Base-by-base conservation (phyloP, 2,329 filamentous ascomycete genomes). In the Microcyclosporella mali region DNA sequence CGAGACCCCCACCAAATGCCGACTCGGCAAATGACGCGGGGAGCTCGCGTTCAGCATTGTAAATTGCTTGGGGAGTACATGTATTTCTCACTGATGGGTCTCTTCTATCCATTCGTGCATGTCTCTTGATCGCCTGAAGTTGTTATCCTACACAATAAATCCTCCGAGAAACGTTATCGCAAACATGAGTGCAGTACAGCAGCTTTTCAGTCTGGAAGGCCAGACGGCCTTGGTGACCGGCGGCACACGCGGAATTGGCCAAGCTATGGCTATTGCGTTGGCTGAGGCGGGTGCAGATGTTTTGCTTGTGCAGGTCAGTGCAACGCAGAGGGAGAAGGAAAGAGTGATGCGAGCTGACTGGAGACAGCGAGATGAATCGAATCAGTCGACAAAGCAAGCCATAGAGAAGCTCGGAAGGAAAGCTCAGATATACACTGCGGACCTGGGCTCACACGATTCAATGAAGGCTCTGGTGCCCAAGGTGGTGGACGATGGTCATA, bases 351-450 rank as follows among this genome's bases (percentile, higher is more conserved):
- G n/a, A 16, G 28, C 46, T 49, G 17, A 52, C 27, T 17, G 15
- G 19, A 11, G 37, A 25, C 55, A 80, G 76, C 68, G 77, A 57
- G 73, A 81, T 58, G 70, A 70, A 29, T 70, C 69, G 58, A 79
- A 72, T 56, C 63, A 66, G 51, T 50, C 58, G 29, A 89, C 85
- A 7, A 77, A 79, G 55, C 61, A 77, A 31, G 70, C 73, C 10
- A 74, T 89, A 56, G 75, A 79, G 59, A 69, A 73, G 30, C 74
- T 87, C 6, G 82, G 81, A 47, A 80, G 84, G 52, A 81, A 77
- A 60, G 79, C 75, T 33, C 69, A 65, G 43, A 79, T 88, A 59
- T 85, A 86, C 69, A 78, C 73, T 1, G 80, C 79, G 14, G 84
- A 90, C 66, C 78, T 89, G 18, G 71, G 79, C 30, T 79, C 74